Evolutionary conservation across 192 early-diverging fungal genomes (phyloP), one percentile per base, ranked within the genome.

Genomic region (Lobosporangium transversale): DNA sequence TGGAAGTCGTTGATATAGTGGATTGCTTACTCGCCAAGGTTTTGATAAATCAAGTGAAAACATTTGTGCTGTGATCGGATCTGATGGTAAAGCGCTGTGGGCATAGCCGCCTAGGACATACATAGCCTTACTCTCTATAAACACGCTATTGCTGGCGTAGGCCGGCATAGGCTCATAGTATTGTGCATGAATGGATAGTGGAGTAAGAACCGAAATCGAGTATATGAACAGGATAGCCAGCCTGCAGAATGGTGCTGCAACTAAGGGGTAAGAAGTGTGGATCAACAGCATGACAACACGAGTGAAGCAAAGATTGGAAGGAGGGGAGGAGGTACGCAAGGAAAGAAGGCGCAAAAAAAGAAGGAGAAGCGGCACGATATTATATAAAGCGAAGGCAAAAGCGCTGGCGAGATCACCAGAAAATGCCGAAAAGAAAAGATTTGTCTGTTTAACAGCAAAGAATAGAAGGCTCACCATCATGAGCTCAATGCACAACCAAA

Each of bases 11-110:
- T 49, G 52, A 42, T 32, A 59, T 0, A 27, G 23, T 8, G 55
- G 54, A 1, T 29, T 17, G 1, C n/a, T 33, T 11, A 56, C 32
- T 0, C 24, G 36, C 56, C 56, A 58, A 53, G 18, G 23, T 0
- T 26, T 58, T 3, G 66, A 58, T 15, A 58, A 49, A 21, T 68
- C 56, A 37, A 68, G 23, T 11, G 66, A 56, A 31, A 68, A 59
- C 1, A 36, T 58, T 20, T 58, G 55, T 1, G 60, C 33, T 35
- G n/a, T 53, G 52, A 18, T 40, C 42, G n/a, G n/a, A n/a, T n/a
- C n/a, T n/a, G n/a, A n/a, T n/a, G n/a, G n/a, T n/a, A n/a, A n/a
- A n/a, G n/a, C n/a, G n/a, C n/a, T n/a, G n/a, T n/a, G n/a, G n/a
- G n/a, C n/a, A n/a, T n/a, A n/a, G 17, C 62, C 62, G 32, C 62